Base-by-base conservation (phyloP, 768 basidiomycete genomes). In the Roridomyces roridus region DNA sequence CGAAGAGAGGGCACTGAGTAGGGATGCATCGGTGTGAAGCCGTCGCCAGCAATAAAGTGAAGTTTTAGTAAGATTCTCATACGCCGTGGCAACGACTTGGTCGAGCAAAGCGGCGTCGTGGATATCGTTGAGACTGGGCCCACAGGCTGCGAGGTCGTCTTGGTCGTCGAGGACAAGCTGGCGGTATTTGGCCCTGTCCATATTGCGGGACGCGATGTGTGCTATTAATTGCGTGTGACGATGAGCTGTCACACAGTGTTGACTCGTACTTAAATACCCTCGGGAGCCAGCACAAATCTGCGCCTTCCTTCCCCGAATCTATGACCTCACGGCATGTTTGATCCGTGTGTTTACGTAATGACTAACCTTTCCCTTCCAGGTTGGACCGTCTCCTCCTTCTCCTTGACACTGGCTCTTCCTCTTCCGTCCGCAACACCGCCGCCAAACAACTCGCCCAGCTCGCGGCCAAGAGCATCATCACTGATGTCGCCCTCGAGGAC, bases 371-470 rank as follows among this genome's bases (percentile, higher is more conserved):
- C 49, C 39, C 9, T 49, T 50, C 6, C 67, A 96, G 96, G 80
- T 87, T 98, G 79, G 97, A 98, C 83, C 89, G 97, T 74, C 90
- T 99, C 78, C 88, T 99, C 71, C 84, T 93, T 67, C 84, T 99
- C 41, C 85, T 99, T 60, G 96, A 98, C 72, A 95, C 94, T 34
- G 97, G 97, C 41, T 96, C 96, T 12, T 94, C 94, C 4, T 74
- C 83, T 37, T 89, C 91, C 46, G 89, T 99, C 63, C 85, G 96
- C 69, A 87, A 87, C 60, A 97, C 97, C n/a, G 96, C 97, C 0
- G 96, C 96, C 5, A 95, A 94, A 67, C 97, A 99, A 71, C 81
- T 99, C 41, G 95, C 95, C 0, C 92, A 96, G 60, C 80, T 99
- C 48, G 94, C 94, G 0, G 88, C 85, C 18, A 89, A 94, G 73